A percentile compares a stretch with the other conserved stretches of the same genome.
These are phyloP conservation scores for Somion occarium DNA, from an alignment of 1,284 basidiomycete species.

Conservation along the genomic window DNA sequence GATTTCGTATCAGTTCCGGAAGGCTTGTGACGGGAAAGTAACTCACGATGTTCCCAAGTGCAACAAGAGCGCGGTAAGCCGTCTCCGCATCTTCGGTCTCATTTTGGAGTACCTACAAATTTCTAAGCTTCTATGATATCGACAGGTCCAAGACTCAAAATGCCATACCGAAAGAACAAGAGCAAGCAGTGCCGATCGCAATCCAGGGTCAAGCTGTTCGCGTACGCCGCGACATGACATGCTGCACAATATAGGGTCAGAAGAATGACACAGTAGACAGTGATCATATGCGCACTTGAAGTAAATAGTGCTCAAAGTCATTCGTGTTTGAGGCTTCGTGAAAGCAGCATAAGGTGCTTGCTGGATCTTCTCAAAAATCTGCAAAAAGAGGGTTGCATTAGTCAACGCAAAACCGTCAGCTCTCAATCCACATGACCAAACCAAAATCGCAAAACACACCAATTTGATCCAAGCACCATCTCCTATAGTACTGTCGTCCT, in stretches of 20 bases:
- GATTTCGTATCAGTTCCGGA: neutral
- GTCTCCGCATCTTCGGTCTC: slow-evolving; percentile 80
- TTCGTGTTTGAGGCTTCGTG: slow-evolving; percentile 59
- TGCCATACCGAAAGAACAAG: slow-evolving; percentile 44
- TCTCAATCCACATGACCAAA: neutral
- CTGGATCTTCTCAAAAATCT: slow-evolving; percentile 54
- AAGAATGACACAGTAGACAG: slow-evolving; percentile 1
- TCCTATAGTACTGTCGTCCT: slow-evolving; percentile 41
- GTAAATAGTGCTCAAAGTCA: slow-evolving; percentile 71
- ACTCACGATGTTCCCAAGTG: slow-evolving; percentile 73
- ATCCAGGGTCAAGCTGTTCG: slow-evolving; percentile 30
- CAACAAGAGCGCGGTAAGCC: slow-evolving; percentile 81
- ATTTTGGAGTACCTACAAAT: slow-evolving; percentile 59
- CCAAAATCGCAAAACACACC: slow-evolving; percentile 31
- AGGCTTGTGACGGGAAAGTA: neutral
- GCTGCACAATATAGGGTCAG: slow-evolving; percentile 31
- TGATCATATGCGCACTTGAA: slow-evolving; percentile 63
- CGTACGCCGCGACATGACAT: slow-evolving; percentile 55
- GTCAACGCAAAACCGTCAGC: neutral
- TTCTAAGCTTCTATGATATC: neutral
- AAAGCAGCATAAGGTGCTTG: slow-evolving; percentile 49
- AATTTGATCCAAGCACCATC: slow-evolving; percentile 47
- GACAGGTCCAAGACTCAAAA: neutral
- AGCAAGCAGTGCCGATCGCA: slow-evolving; percentile 35
- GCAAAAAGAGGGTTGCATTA: slow-evolving; percentile 13